Evolutionary conservation across 208 protist species (phyloP).

Genomic region (Leishmania turanica): DNA sequence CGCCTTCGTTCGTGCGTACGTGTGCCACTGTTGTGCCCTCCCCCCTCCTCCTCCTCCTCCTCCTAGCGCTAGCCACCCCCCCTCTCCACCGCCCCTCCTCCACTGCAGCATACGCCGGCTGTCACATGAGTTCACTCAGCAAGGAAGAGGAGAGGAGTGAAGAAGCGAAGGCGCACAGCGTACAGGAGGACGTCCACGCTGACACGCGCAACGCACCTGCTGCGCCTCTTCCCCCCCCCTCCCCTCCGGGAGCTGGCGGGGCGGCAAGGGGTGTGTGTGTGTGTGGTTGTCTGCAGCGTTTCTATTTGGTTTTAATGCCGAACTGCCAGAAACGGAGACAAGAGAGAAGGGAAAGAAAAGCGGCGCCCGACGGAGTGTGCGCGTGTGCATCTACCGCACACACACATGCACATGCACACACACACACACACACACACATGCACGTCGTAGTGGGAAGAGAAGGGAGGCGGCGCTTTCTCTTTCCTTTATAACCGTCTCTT

Average conservation of each 20-base stretch:
- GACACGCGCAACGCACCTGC: slow-evolving; percentile 4
- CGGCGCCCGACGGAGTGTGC: not conserved
- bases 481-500: not conserved
- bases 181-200: not conserved
- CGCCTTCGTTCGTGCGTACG: not conserved
- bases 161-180: not conserved
- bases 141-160: not conserved
- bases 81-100: not conserved
- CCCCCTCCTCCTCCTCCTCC: not conserved
- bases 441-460: not conserved
- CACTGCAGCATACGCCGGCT: not conserved
- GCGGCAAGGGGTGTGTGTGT: not conserved
- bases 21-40: not conserved
- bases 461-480: not conserved
- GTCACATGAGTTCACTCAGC: not conserved
- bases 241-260: not conserved
- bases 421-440: not conserved
- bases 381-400: not conserved
- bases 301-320: not conserved
- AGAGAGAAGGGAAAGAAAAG: not conserved
- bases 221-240: not conserved
- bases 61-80: too few relatives aligned
- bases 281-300: not conserved
- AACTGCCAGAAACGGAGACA: not conserved
- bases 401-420: too few relatives aligned